These are phyloP conservation scores for Yamadazyma songkhlaensis DNA, from an alignment of 1,139 yeast genomes.

Conservation along the genomic window DNA sequence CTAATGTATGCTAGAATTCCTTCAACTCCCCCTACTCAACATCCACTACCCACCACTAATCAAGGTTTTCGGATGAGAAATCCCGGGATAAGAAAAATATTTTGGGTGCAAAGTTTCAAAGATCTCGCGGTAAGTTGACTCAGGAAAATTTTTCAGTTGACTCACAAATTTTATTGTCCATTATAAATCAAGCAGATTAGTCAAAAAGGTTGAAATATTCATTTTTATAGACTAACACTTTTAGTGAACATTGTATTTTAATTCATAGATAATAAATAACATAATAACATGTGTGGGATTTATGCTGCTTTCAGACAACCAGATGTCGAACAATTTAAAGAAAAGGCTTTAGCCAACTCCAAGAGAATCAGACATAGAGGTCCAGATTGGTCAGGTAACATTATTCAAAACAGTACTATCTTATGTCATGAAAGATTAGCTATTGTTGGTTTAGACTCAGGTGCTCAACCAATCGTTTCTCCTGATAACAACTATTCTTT, in stretches of 20 bases:
- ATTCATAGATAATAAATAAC: neutral
- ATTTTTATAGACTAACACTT: neutral
- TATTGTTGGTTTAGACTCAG: conserved; percentile 91
- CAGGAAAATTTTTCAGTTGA: conserved; percentile 9
- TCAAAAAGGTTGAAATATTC: too few species aligned
- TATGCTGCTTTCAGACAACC: conserved; percentile 88
- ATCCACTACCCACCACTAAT: too few species aligned
- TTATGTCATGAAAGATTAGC: conserved; percentile 94
- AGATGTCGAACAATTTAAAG: conserved; percentile 76
- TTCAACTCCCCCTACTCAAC: too few species aligned
- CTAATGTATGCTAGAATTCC: too few species aligned
- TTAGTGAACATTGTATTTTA: neutral
- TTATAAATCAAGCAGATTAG: neutral
- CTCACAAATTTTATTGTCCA: conserved; percentile 5
- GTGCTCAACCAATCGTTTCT: conserved; percentile 95
- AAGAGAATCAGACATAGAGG: conserved; percentile 97
- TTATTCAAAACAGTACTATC: conserved; percentile 71
- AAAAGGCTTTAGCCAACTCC: conserved; percentile 83
- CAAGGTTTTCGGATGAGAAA: too few species aligned
- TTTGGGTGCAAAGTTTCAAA: neutral
- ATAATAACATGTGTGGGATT: conserved; percentile 82
- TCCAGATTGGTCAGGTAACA: conserved; percentile 98
- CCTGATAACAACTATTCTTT: conserved; percentile 69
- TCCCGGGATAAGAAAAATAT: too few species aligned
- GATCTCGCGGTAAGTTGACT: conserved; percentile 1